A percentile compares a stretch with the other conserved stretches of the same genome.
These are phyloP conservation scores for Ustilago loliicola DNA, from an alignment of 1,284 basidiomycete species.

Conservation along the genomic window DNA sequence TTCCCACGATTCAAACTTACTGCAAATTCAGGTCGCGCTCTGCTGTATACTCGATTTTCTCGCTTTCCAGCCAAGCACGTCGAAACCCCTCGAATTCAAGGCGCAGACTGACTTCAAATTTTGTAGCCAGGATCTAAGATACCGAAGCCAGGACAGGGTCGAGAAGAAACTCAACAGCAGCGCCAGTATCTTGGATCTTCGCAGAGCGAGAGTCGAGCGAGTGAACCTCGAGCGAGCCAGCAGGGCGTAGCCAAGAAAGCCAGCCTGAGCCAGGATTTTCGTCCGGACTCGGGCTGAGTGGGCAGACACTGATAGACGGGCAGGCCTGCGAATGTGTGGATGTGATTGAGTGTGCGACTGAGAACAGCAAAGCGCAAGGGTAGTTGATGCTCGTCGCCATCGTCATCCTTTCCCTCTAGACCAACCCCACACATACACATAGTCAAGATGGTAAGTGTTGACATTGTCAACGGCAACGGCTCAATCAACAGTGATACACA, in stretches of 20 bases:
- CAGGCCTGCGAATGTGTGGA: neutral
- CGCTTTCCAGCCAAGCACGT: neutral
- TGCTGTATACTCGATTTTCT: neutral
- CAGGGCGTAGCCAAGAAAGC: slow-evolving; percentile 3
- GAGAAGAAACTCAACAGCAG: slow-evolving; percentile 8
- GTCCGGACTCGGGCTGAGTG: neutral
- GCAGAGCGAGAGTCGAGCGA: neutral
- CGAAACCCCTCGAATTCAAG: neutral
- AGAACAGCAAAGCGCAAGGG: neutral
- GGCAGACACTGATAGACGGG: neutral
- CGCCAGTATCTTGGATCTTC: slow-evolving; percentile 15
- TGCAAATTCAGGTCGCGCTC: neutral
- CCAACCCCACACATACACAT: slow-evolving; percentile 52
- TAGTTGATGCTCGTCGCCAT: slow-evolving; percentile 35
- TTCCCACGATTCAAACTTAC: slow-evolving; percentile 25
- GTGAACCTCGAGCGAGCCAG: too few species aligned
- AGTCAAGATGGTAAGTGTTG: slow-evolving; percentile 55
- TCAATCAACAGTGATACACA: slow-evolving; percentile 21
- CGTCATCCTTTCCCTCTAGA: slow-evolving; percentile 37
- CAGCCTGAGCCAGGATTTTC: neutral
- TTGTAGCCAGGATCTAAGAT: neutral
- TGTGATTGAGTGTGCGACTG: slow-evolving; percentile 1
- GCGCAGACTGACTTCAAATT: neutral
- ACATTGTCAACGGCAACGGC: slow-evolving; percentile 19
- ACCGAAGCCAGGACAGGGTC: neutral